Percentiles rank a stretch among this genome's conserved stretches.
These are phyloP conservation scores for Dothistroma pini DNA, from an alignment of 2,329 filamentous ascomycete species.

Conservation along the genomic window DNA sequence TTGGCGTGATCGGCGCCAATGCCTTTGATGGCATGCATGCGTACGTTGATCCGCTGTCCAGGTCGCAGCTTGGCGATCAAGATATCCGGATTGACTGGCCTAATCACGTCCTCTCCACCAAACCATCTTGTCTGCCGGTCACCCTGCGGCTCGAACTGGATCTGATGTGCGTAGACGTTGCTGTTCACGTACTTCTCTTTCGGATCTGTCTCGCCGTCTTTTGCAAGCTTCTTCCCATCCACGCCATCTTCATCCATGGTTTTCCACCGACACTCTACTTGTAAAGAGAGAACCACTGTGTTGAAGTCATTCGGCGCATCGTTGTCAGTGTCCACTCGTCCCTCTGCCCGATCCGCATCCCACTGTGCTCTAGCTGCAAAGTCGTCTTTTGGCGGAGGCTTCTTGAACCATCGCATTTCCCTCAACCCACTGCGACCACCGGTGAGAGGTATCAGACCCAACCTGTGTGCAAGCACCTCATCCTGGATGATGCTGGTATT, in stretches of 20 bases:
- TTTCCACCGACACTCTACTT: constrained; percentile 78
- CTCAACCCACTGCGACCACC: constrained; percentile 73
- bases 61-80: constrained; percentile 91
- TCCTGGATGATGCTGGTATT: constrained; percentile 99
- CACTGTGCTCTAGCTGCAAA: constrained; percentile 43
- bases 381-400: constrained; percentile 57
- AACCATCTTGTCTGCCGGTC: constrained; percentile 66
- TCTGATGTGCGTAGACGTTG: constrained; percentile 54
- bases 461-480: constrained; percentile 85
- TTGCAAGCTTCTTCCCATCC: constrained; percentile 55
- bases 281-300: constrained; percentile 74
- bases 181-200: constrained; percentile 81
- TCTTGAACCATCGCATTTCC: constrained; percentile 78
- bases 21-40: constrained; percentile 93
- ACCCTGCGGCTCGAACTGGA: constrained; percentile 73
- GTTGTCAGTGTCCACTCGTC: constrained; percentile 41
- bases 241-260: constrained; percentile 36
- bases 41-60: constrained; percentile 78
- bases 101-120: constrained; percentile 58
- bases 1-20: constrained; percentile 93
- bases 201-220: constrained; percentile 71
- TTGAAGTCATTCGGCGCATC: constrained; percentile 69
- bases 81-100: constrained; percentile 84
- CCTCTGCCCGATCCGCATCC: constrained; percentile 41
- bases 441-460: constrained; percentile 86